Percentiles rank a stretch among this genome's conserved stretches.
phyloP scores from a whole-genome alignment of 75 land plant genomes.

The Picea sitchensis region DNA sequence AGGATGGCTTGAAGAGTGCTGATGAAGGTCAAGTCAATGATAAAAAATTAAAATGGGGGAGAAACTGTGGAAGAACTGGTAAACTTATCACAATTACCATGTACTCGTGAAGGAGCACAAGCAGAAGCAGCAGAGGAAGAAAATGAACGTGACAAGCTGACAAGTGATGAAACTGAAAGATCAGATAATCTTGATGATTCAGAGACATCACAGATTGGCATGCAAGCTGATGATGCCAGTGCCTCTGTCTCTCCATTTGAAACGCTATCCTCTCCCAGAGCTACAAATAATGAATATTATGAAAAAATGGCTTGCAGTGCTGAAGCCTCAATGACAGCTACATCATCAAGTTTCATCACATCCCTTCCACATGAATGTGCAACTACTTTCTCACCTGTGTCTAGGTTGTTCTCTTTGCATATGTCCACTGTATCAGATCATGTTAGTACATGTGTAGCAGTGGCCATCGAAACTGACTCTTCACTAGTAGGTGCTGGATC shows the following conservation, averaged over 20 bases:
- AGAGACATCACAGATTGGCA: not conserved
- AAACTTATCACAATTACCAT: not conserved
- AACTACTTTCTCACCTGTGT: not conserved
- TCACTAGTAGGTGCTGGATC: not conserved
- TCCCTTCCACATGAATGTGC: slow-evolving; percentile 10
- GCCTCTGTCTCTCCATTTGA: not conserved
- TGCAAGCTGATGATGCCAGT: slow-evolving; percentile 5
- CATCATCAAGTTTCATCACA: slow-evolving; percentile 9
- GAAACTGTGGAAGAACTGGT: slow-evolving; percentile 2
- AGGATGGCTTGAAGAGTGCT: not conserved
- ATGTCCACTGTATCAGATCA: slow-evolving; percentile 12
- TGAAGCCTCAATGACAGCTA: slow-evolving; percentile 1
- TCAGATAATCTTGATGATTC: slow-evolving; percentile 2
- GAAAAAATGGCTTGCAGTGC: slow-evolving; percentile 17
- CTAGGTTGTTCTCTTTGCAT: slow-evolving; percentile 7
- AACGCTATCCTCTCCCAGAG: slow-evolving; percentile 18
- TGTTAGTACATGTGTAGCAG: not conserved
- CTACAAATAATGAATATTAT: slow-evolving; percentile 20
- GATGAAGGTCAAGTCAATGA: not conserved
- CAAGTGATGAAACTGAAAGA: slow-evolving; percentile 5
- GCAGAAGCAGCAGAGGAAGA: not conserved
- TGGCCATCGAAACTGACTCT: not conserved
- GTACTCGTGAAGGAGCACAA: not conserved
- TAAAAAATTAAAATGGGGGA: not conserved
- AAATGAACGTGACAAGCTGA: slow-evolving; percentile 2